Percentiles rank a stretch among this genome's conserved stretches.
Evolutionary conservation across 2,329 filamentous ascomycete genomes (phyloP).

Genomic region (Penicillium brevicompactum): DNA sequence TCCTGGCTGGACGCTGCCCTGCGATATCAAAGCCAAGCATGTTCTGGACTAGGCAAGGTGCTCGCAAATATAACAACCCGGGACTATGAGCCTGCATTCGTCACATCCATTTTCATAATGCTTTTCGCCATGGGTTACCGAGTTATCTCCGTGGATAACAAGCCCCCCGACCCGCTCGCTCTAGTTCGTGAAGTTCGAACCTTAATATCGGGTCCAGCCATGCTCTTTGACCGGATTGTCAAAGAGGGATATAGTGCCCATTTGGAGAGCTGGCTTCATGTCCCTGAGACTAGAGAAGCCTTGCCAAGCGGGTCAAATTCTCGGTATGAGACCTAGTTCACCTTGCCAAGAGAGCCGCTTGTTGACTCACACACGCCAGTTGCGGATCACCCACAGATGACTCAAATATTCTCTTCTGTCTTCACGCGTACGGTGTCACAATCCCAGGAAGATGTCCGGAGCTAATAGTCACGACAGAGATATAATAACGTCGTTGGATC

Average conservation of each 20-base stretch:
- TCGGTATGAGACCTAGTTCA: slow-evolving; percentile 2
- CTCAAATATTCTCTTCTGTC: slow-evolving; percentile 12
- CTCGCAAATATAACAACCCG: slow-evolving; percentile 41
- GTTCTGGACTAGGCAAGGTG: slow-evolving; percentile 36
- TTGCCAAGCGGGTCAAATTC: background rate
- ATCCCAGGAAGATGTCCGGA: background rate
- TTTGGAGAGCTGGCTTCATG: slow-evolving; percentile 29
- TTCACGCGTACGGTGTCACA: slow-evolving; percentile 18
- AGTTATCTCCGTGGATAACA: slow-evolving; percentile 28
- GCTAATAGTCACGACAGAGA: slow-evolving; percentile 17
- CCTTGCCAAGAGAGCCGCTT: too few species aligned
- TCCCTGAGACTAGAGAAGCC: slow-evolving; percentile 13
- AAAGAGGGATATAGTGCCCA: slow-evolving; percentile 25
- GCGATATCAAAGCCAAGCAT: slow-evolving; percentile 40
- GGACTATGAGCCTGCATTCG: slow-evolving; percentile 46
- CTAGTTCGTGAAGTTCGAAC: slow-evolving; percentile 32
- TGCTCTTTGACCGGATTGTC: slow-evolving; percentile 31
- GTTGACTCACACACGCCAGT: background rate
- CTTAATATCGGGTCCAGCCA: slow-evolving; percentile 32
- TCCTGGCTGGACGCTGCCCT: slow-evolving; percentile 38
- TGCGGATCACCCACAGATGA: background rate
- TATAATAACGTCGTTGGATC: slow-evolving; percentile 26
- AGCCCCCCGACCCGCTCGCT: slow-evolving; percentile 27
- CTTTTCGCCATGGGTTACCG: slow-evolving; percentile 38
- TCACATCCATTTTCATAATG: slow-evolving; percentile 44